Evolutionary conservation across 768 basidiomycete genomes (phyloP).

Genomic region (Albatrellus ellisii): DNA sequence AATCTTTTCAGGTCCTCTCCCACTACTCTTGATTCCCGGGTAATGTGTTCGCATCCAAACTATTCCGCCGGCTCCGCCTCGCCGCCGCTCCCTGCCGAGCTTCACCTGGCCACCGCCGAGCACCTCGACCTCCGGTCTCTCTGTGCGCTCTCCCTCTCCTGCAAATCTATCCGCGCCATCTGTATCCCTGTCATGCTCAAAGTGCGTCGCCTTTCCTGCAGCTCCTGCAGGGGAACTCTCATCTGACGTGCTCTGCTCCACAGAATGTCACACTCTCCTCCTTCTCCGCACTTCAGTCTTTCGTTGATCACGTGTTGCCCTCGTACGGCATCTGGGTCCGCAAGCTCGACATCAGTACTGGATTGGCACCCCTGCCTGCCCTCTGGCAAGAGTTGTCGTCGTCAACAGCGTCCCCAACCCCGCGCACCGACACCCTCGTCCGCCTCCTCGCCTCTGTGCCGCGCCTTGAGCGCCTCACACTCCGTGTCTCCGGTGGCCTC

Average conservation of each 20-base stretch:
- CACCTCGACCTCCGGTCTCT: constrained; percentile 9
- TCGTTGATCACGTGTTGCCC: constrained; percentile 9
- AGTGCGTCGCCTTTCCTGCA: constrained; percentile 2
- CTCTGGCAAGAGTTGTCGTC: neutral
- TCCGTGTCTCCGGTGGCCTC: constrained; percentile 11
- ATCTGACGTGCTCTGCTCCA: no score
- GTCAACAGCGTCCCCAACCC: neutral
- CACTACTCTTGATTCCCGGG: no score
- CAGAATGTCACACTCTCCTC: constrained; percentile 9
- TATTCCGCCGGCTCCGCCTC: no score
- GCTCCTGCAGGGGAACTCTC: neutral
- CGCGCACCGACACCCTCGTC: constrained; percentile 6
- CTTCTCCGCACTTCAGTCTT: constrained; percentile 8
- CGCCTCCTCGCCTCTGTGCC: constrained; percentile 4
- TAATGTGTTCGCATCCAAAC: no score
- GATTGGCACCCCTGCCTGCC: neutral
- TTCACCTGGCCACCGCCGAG: constrained; percentile 9
- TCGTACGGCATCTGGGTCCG: constrained; percentile 9
- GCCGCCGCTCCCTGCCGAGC: constrained; percentile 10
- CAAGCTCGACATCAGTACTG: constrained; percentile 9
- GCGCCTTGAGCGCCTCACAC: constrained; percentile 8
- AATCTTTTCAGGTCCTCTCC: no score
- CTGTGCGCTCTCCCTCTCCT: constrained; percentile 6
- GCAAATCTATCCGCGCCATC: constrained; percentile 3
- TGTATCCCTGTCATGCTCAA: constrained; percentile 9